Percentiles rank a stretch among this genome's conserved stretches.
Evolutionary conservation across 352 stramenopile genomes (phyloP).

Genomic region (Detonula confervacea): DNA sequence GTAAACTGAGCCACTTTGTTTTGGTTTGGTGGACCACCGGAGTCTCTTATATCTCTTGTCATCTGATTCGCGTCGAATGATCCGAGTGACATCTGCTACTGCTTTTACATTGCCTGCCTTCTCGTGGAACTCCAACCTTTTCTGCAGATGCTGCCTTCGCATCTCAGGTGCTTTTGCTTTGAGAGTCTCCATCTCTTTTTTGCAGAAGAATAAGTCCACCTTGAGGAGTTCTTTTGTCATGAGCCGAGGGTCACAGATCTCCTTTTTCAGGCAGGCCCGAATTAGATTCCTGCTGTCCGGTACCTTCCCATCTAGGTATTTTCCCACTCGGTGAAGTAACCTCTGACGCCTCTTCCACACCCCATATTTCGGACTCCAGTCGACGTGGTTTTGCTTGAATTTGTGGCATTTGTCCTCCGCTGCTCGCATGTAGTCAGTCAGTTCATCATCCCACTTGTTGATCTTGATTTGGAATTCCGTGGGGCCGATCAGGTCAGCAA

Average conservation of each 20-base stretch:
- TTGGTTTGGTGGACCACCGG: not conserved
- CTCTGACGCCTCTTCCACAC: not conserved
- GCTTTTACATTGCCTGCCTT: not conserved
- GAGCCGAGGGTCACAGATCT: not conserved
- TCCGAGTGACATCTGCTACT: not conserved
- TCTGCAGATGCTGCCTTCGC: not conserved
- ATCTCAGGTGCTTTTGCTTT: not conserved
- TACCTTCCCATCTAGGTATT: slow-evolving; percentile 7
- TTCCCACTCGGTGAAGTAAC: not conserved
- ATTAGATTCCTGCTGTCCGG: not conserved
- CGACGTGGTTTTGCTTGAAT: not conserved
- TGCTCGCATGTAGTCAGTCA: not conserved
- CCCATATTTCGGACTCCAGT: slow-evolving; percentile 3
- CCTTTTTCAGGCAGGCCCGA: not conserved
- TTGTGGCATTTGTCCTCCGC: slow-evolving; percentile 13
- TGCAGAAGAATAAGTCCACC: not conserved
- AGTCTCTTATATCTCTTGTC: not conserved
- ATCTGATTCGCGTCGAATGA: not conserved
- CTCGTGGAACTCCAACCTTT: not conserved
- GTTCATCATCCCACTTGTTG: slow-evolving; percentile 15
- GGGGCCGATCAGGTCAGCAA: not conserved
- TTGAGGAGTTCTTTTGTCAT: not conserved
- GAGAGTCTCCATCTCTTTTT: slow-evolving; percentile 13
- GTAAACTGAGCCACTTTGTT: not conserved
- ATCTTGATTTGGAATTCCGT: slow-evolving; percentile 10